A percentile compares a stretch with the other conserved stretches of the same genome.
Conservation (phyloP, 495 filamentous ascomycete species). For the Hypoxylon fragiforme region DNA sequence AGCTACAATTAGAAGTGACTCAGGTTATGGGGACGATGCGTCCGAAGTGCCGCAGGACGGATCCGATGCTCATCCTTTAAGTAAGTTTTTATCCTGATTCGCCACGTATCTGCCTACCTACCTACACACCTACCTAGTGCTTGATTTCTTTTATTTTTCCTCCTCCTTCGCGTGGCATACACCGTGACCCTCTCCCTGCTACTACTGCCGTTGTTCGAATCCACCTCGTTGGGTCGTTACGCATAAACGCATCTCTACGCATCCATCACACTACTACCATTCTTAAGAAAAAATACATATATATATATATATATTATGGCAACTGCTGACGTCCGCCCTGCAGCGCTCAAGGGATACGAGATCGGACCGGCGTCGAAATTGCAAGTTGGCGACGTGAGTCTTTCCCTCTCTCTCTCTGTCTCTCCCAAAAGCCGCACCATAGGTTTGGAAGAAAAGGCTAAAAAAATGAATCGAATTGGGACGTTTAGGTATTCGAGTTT, state of each 20-base stretch:
- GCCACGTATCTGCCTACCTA: too few species aligned
- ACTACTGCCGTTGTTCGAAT: neutral
- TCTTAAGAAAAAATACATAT: too few species aligned
- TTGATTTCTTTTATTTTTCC: too few species aligned
- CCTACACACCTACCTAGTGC: too few species aligned
- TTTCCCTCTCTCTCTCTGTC: neutral
- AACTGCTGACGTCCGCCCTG: slow-evolving; percentile 16
- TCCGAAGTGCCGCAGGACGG: slow-evolving; percentile 37
- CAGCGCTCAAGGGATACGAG: slow-evolving; percentile 41
- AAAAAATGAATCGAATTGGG: slow-evolving; percentile 8
- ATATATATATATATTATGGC: too few species aligned
- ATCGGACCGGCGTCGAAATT: slow-evolving; percentile 40
- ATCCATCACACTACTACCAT: too few species aligned
- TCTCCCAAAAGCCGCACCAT: neutral
- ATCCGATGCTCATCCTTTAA: slow-evolving; percentile 37
- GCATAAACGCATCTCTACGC: too few species aligned
- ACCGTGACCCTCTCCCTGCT: too few species aligned
- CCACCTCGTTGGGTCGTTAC: slow-evolving; percentile 3
- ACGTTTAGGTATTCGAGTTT: slow-evolving; percentile 39
- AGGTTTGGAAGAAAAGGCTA: neutral
- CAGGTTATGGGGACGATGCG: slow-evolving; percentile 41
- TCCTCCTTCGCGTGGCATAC: too few species aligned
- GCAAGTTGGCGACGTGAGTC: slow-evolving; percentile 41
- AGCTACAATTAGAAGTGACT: slow-evolving; percentile 43
- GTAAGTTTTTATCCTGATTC: slow-evolving; percentile 34